These are phyloP conservation scores for Salix udensis DNA, from an alignment of 345 rosid genomes.

Conservation along the genomic window DNA sequence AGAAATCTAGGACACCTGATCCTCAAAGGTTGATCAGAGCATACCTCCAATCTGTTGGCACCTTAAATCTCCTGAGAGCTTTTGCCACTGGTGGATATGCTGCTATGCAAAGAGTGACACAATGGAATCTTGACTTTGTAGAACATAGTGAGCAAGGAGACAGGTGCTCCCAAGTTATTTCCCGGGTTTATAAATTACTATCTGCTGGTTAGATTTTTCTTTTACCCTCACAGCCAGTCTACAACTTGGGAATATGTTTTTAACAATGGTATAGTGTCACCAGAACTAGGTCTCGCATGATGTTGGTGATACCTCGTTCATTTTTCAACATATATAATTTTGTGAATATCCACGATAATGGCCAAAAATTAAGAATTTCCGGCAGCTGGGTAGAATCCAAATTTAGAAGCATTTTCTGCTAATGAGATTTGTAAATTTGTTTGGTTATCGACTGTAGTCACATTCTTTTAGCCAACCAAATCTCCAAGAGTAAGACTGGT, in stretches of 20 bases:
- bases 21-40: conserved; percentile 64
- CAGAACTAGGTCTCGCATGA: neutral
- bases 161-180: conserved; percentile 20
- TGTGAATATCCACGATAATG: no score
- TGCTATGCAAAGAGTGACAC: conserved; percentile 66
- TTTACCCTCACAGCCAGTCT: neutral
- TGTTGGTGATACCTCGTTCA: neutral
- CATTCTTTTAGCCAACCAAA: neutral
- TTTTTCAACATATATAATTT: neutral
- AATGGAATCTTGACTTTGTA: conserved; percentile 68
- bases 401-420: neutral
- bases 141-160: conserved; percentile 67
- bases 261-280: neutral
- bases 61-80: conserved; percentile 62
- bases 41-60: conserved; percentile 54
- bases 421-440: neutral
- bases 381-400: neutral
- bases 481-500: neutral
- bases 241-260: neutral
- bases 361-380: neutral
- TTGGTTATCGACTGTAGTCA: neutral
- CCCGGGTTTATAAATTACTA: neutral
- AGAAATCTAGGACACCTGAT: conserved; percentile 60
- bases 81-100: conserved; percentile 72
- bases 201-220: neutral